These are phyloP conservation scores for Ramaria sp. DNA, from an alignment of 768 basidiomycete genomes.

Conservation along the genomic window DNA sequence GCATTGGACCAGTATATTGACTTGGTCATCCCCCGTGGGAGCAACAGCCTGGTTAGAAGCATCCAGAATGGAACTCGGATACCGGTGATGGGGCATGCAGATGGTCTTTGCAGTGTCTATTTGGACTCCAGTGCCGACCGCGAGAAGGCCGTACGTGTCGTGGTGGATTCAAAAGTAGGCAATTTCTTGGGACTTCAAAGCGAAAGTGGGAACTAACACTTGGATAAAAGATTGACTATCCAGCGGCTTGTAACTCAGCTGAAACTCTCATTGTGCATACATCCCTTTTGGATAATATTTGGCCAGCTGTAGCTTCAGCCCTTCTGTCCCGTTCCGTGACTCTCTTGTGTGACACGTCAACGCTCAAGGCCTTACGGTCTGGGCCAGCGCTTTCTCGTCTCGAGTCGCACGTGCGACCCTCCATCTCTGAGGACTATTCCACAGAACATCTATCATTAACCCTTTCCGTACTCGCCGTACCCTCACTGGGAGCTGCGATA, in stretches of 20 bases:
- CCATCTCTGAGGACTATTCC: conserved; percentile 56
- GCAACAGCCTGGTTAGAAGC: conserved; percentile 76
- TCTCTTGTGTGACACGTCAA: conserved; percentile 66
- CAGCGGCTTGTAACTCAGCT: conserved; percentile 89
- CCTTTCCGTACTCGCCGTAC: conserved; percentile 68
- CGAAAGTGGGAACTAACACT: not conserved
- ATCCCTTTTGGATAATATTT: conserved; percentile 57
- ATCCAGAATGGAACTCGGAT: conserved; percentile 89
- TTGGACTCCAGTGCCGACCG: conserved; percentile 73
- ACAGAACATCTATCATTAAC: conserved; percentile 86
- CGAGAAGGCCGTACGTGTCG: conserved; percentile 72
- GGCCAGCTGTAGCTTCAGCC: conserved; percentile 69
- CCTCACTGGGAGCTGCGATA: conserved; percentile 67
- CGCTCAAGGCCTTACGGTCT: conserved; percentile 47
- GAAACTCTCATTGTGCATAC: conserved; percentile 87
- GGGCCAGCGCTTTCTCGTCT: conserved; percentile 14
- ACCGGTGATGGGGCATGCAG: conserved; percentile 98
- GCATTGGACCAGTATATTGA: conserved; percentile 88
- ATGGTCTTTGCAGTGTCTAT: conserved; percentile 87
- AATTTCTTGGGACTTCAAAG: not conserved
- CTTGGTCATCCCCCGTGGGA: conserved; percentile 92
- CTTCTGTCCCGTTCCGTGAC: conserved; percentile 61
- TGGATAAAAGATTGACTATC: conserved; percentile 70
- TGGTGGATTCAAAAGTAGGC: conserved; percentile 83
- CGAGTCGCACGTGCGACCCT: conserved; percentile 32